Conservation (phyloP, 169 alveolate species). For the Perkinsus marinus region DNA sequence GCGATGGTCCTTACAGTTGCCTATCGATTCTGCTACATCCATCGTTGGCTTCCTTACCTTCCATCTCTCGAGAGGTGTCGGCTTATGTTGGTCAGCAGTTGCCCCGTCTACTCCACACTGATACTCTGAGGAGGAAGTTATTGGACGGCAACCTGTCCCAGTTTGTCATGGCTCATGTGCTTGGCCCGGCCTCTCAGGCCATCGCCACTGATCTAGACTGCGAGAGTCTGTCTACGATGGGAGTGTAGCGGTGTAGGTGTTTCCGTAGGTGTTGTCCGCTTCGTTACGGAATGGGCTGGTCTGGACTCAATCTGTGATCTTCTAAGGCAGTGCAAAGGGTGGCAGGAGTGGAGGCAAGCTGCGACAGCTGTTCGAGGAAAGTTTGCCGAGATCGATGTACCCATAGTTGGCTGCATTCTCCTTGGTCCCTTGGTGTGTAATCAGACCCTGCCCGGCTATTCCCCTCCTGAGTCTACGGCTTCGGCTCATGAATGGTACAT, state of each 20-base stretch:
- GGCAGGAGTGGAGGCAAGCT: not conserved
- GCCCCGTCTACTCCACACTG: not conserved
- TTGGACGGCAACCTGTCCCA: not conserved
- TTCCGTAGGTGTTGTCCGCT: not conserved
- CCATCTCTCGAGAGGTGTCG: not conserved
- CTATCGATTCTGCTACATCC: not conserved
- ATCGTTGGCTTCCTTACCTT: not conserved
- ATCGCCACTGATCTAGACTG: not conserved
- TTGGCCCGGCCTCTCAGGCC: not conserved
- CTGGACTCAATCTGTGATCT: not conserved
- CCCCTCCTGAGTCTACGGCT: not conserved
- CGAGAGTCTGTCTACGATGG: not conserved
- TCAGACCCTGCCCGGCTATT: not conserved
- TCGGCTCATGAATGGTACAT: not conserved
- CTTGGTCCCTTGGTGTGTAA: not conserved
- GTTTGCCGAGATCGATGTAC: not conserved
- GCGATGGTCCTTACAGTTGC: not conserved
- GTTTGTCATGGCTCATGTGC: not conserved
- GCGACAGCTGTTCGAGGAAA: not conserved
- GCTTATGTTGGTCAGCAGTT: not conserved
- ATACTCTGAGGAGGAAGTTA: not conserved
- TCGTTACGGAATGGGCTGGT: not conserved
- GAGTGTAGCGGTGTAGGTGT: not conserved
- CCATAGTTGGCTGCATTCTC: not conserved
- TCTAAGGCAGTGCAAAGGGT: not conserved